phyloP scores from a whole-genome alignment of 768 basidiomycete species.

The Lentinula lateritia region DNA sequence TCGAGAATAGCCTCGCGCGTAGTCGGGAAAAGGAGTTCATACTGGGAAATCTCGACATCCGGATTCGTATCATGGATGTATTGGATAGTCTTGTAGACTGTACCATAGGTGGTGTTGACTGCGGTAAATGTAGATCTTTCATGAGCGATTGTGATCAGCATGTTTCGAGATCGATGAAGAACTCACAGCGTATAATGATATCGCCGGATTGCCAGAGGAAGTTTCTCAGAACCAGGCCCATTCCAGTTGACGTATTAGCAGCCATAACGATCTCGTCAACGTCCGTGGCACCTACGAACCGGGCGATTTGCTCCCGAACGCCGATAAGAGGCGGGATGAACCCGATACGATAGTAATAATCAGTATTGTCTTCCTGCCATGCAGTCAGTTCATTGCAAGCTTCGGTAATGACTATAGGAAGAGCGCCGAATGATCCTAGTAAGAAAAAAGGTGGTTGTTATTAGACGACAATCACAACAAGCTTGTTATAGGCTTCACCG shows the following conservation, averaged over 20 bases:
- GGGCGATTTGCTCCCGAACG: constrained; percentile 41
- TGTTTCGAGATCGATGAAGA: not conserved
- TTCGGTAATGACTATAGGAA: constrained; percentile 45
- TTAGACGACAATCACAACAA: no score
- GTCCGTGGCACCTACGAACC: constrained; percentile 40
- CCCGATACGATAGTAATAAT: constrained; percentile 42
- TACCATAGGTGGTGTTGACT: constrained; percentile 54
- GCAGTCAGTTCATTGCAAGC: constrained; percentile 34
- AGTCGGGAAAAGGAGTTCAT: constrained; percentile 43
- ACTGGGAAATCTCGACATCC: constrained; percentile 35
- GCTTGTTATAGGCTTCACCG: not conserved
- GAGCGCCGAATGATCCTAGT: constrained; percentile 55
- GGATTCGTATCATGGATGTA: constrained; percentile 46
- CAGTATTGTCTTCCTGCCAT: constrained; percentile 49
- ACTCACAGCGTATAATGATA: constrained; percentile 56
- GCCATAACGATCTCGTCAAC: constrained; percentile 53
- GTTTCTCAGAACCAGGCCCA: constrained; percentile 65
- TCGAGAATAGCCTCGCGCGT: constrained; percentile 47
- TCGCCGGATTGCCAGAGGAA: constrained; percentile 65
- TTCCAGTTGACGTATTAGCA: constrained; percentile 55
- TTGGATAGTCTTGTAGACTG: constrained; percentile 41
- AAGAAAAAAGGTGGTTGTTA: constrained; percentile 18
- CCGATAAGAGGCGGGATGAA: constrained; percentile 27
- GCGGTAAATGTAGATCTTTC: constrained; percentile 4
- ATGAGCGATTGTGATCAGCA: not conserved